These are phyloP conservation scores for Fusarium sp. DNA, from an alignment of 2,329 filamentous ascomycete genomes.

Conservation along the genomic window DNA sequence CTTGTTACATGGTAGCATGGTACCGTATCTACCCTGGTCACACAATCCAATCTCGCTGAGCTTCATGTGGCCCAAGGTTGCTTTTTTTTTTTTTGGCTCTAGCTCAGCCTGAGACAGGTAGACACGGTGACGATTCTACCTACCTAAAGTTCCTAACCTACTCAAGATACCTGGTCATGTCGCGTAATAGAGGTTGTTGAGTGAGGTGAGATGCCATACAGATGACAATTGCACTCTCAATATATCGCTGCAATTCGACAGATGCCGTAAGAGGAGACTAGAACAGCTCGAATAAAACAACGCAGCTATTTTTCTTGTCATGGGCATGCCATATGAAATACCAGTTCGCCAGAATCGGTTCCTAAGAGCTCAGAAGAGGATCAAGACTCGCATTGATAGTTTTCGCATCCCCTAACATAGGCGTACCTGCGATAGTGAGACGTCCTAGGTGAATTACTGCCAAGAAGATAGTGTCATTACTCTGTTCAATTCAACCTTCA, in stretches of 20 bases:
- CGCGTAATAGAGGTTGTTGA: conserved; percentile 29
- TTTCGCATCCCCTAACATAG: too few relatives aligned
- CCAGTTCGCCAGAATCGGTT: too few relatives aligned
- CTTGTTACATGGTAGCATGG: conserved; percentile 18
- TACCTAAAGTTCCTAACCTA: neutral
- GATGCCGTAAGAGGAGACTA: neutral
- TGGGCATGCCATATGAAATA: too few relatives aligned
- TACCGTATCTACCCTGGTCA: conserved; percentile 15
- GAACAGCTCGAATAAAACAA: too few relatives aligned
- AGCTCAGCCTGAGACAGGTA: neutral
- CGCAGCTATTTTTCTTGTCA: too few relatives aligned
- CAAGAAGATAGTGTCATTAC: too few relatives aligned
- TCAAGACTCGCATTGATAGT: too few relatives aligned
- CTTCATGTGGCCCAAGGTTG: conserved; percentile 22
- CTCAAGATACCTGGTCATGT: conserved; percentile 7
- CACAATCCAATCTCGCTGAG: conserved; percentile 12
- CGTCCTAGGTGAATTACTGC: too few relatives aligned
- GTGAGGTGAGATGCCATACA: too few relatives aligned
- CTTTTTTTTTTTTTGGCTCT: neutral
- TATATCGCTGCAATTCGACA: neutral
- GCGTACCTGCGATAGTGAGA: too few relatives aligned
- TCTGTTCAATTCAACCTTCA: too few relatives aligned
- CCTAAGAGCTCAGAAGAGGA: too few relatives aligned
- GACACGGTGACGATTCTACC: conserved; percentile 9
- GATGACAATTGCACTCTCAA: neutral